Conservation (phyloP, 73 alveolate genomes). For the Tetrahymena borealis region DNA sequence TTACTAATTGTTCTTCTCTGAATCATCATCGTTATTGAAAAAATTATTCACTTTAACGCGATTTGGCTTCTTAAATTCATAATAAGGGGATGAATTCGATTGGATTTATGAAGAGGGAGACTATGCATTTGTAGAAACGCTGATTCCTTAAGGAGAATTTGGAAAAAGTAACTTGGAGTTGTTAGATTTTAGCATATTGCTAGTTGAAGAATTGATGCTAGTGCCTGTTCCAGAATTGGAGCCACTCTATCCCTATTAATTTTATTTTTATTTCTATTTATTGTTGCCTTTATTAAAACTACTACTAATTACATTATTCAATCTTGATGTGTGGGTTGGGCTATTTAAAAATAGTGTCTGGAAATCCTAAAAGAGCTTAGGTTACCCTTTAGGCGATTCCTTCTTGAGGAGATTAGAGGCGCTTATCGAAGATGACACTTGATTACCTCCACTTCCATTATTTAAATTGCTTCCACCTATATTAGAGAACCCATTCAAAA, state of each 20-base stretch:
- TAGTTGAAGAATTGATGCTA: not conserved
- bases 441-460: not conserved
- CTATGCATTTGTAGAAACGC: not conserved
- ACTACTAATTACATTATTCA: not conserved
- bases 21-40: not conserved
- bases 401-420: not conserved
- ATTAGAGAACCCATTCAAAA: not conserved
- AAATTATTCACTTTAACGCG: not conserved
- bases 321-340: not conserved
- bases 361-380: not conserved
- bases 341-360: not conserved
- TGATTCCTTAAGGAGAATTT: not conserved
- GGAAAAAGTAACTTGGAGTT: not conserved
- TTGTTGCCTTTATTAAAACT: not conserved
- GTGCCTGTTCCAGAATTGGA: not conserved
- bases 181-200: not conserved
- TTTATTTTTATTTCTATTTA: not conserved
- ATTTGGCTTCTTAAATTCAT: not conserved
- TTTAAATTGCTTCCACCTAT: not conserved
- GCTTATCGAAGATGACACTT: not conserved
- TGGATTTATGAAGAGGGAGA: not conserved
- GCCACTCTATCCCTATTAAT: not conserved
- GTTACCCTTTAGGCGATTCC: not conserved
- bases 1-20: not conserved
- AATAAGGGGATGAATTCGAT: not conserved